Percentiles rank a stretch among this genome's conserved stretches.
These are phyloP conservation scores for Nannochloropsis granulata DNA, from an alignment of 108 stramenopile genomes.

Conservation along the genomic window DNA sequence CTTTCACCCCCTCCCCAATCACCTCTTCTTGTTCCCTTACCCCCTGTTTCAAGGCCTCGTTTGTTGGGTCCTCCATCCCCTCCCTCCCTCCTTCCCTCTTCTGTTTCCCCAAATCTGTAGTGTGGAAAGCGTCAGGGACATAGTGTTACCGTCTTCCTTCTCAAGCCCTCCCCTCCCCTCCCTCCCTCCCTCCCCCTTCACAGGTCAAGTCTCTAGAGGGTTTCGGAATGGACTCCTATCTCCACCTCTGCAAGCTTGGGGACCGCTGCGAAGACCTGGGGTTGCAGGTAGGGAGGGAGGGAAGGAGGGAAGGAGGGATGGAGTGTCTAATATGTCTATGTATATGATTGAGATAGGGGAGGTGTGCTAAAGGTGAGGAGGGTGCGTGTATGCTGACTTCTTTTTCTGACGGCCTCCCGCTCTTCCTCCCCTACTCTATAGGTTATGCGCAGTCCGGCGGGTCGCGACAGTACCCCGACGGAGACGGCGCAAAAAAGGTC, in stretches of 20 bases:
- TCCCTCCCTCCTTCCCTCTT: too few relatives aligned
- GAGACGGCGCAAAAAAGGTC: neutral
- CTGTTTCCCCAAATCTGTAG: too few relatives aligned
- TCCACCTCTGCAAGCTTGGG: slow-evolving; percentile 42
- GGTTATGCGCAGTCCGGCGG: neutral
- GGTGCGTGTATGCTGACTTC: too few relatives aligned
- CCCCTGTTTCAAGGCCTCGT: too few relatives aligned
- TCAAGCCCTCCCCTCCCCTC: neutral
- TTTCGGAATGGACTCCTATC: slow-evolving; percentile 83
- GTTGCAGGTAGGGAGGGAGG: neutral
- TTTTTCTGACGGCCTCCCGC: neutral
- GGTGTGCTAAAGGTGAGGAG: neutral
- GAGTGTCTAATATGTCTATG: neutral
- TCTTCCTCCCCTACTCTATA: neutral
- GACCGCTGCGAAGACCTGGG: neutral
- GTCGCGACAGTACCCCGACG: neutral
- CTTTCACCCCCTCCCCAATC: too few relatives aligned
- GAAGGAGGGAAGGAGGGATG: neutral
- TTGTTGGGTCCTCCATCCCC: too few relatives aligned
- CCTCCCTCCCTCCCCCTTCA: neutral
- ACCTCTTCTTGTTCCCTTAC: too few relatives aligned
- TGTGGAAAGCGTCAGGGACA: too few relatives aligned
- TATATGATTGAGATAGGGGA: neutral
- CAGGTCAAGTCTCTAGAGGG: slow-evolving; percentile 78
- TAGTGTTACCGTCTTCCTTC: too few relatives aligned